Evolutionary conservation across 345 rosid species (phyloP), one percentile per base, ranked within the genome.

Genomic region (Arabidopsis suecica): DNA sequence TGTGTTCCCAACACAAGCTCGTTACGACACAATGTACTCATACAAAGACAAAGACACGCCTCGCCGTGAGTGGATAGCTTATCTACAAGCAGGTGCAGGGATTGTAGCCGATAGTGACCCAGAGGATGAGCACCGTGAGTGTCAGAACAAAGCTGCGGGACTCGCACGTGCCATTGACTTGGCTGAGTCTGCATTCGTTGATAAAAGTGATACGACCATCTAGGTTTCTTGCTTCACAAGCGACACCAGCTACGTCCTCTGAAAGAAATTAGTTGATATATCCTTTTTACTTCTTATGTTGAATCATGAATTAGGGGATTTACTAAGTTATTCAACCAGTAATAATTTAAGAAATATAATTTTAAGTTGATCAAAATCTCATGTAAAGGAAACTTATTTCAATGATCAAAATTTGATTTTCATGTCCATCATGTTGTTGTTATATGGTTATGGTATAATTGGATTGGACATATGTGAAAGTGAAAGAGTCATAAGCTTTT

Each of bases 41-140:
- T 90, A 90, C 83, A 83, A 83, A 48, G 91, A 87, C 38, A 75
- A 11, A 42, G 81, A 51, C 79, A 82, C 50, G 32, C 66, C 60
- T 3, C 87, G 93, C 6, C 87, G 84, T 18, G 88, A 89, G 74
- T 93, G 98, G 97, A 79, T 91, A 7, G 98, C 97, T 40, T 89
- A 89, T 53, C 81, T 93, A 32, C 95, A 90, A 78, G 88, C 97
- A 1, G 97, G 98, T 51, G 96, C 98, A 1, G 97, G 97, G 45
- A 83, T 91, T 11, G 93, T 91, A 53, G 97, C 98, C 2, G 97
- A 90, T 69, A 91, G 96, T 37, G 83, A 79, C 42, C 91, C 97
- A 20, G 84, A 81, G 1, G 97, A 91, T 3, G 98, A 93, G 83
- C 32, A 28, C 32, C 32, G 32, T 28, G 32, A 28, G 32, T 28